phyloP scores from a whole-genome alignment of 257 asterid species.

The Leonotis leonurus region DNA sequence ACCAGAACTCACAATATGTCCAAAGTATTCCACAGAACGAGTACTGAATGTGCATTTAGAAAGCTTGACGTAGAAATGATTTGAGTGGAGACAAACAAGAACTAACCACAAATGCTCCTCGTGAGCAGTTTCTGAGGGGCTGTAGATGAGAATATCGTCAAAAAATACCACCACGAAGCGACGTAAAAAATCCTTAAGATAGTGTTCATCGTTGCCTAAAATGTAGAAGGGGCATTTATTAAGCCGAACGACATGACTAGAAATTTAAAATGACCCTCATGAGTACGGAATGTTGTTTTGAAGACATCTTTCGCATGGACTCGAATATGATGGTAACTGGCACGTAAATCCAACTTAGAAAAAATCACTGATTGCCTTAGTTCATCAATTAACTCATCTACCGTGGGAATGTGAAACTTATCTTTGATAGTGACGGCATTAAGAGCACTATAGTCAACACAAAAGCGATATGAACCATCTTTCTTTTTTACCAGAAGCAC shows the following conservation, averaged over 20 bases:
- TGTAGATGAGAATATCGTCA: neutral
- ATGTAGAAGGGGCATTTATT: too few species aligned
- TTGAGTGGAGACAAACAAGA: too few species aligned
- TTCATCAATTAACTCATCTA: neutral
- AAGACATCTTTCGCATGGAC: neutral
- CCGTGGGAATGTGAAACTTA: neutral
- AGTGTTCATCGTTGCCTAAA: too few species aligned
- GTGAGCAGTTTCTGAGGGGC: too few species aligned
- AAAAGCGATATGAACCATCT: too few species aligned
- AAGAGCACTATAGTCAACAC: neutral
- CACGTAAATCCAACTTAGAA: neutral
- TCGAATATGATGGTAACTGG: neutral
- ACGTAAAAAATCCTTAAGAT: neutral
- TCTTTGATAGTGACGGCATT: neutral
- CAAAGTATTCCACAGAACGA: neutral
- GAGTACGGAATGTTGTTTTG: neutral
- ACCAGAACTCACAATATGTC: neutral
- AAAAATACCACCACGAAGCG: neutral
- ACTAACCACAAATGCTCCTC: too few species aligned
- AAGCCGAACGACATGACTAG: neutral
- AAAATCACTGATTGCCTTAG: neutral
- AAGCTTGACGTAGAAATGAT: too few species aligned
- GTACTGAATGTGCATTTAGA: too few species aligned
- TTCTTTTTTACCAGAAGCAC: too few species aligned
- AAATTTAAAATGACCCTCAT: too few species aligned